These are phyloP conservation scores for Debaryomyces fabryi DNA, from an alignment of 1,139 yeast species.

Conservation along the genomic window DNA sequence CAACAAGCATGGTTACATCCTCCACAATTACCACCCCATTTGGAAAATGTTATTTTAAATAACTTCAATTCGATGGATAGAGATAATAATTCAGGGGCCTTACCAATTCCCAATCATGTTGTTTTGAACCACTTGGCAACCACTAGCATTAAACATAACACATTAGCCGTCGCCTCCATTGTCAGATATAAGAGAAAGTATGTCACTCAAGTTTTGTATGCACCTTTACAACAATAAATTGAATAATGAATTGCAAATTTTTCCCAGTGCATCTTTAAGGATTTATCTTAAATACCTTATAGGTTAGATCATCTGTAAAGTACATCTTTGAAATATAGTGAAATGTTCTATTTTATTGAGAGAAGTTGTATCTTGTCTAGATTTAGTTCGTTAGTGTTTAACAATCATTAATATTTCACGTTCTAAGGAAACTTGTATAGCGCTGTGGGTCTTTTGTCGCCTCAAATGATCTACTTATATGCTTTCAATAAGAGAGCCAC, in stretches of 20 bases:
- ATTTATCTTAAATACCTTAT: neutral
- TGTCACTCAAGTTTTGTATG: slow-evolving; percentile 52
- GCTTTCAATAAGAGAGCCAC: neutral
- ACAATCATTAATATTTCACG: neutral
- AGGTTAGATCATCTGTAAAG: neutral
- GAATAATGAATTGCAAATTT: neutral
- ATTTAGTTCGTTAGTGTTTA: neutral
- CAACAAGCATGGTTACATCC: slow-evolving; percentile 70
- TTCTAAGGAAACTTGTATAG: neutral
- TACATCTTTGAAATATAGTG: neutral
- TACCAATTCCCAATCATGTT: slow-evolving; percentile 65
- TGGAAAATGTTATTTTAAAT: slow-evolving; percentile 50
- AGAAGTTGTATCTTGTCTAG: neutral
- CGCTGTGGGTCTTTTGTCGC: neutral
- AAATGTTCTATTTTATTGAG: neutral
- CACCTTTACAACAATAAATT: slow-evolving; percentile 43
- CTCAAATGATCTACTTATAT: neutral
- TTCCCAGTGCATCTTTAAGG: neutral
- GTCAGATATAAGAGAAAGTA: slow-evolving; percentile 52
- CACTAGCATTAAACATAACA: slow-evolving; percentile 51
- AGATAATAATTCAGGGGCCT: slow-evolving; percentile 52
- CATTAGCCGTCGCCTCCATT: slow-evolving; percentile 52
- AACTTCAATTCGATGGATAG: slow-evolving; percentile 49
- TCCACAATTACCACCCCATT: slow-evolving; percentile 55
- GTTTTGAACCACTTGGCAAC: slow-evolving; percentile 56